Conservation (phyloP, 495 filamentous ascomycete species). For the Aspergillus nidulans region DNA sequence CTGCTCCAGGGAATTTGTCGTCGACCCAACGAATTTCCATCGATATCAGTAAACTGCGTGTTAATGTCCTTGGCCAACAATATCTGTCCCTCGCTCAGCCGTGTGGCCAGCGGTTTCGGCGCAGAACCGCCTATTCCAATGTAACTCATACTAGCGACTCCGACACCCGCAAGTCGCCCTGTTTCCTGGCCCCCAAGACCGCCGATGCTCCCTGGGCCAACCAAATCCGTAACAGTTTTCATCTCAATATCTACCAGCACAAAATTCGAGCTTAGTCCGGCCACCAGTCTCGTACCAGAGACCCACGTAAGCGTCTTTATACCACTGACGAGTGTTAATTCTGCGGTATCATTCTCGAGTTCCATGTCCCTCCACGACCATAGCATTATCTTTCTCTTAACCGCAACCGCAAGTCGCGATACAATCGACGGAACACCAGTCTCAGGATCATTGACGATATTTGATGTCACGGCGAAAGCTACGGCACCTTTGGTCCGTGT, state of each 20-base stretch:
- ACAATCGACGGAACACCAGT: conserved; percentile 89
- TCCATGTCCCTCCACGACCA: conserved; percentile 98
- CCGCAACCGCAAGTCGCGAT: conserved; percentile 81
- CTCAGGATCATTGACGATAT: conserved; percentile 82
- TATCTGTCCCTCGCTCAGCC: conserved; percentile 75
- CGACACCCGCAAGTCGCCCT: conserved; percentile 62
- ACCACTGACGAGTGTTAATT: conserved; percentile 72
- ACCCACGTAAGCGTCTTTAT: conserved; percentile 88
- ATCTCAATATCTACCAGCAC: conserved; percentile 82
- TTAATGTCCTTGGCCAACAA: conserved; percentile 94
- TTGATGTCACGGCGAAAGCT: conserved; percentile 86
- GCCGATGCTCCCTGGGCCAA: conserved; percentile 70
- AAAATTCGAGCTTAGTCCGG: conserved; percentile 82
- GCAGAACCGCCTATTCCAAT: conserved; percentile 89
- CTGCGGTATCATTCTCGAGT: conserved; percentile 63
- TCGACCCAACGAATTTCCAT: conserved; percentile 77
- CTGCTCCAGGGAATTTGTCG: conserved; percentile 86
- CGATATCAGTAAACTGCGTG: conserved; percentile 80
- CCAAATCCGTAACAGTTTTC: conserved; percentile 65
- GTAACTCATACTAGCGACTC: conserved; percentile 81
- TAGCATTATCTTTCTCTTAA: conserved; percentile 82
- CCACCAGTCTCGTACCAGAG: conserved; percentile 76
- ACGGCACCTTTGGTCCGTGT: conserved; percentile 80
- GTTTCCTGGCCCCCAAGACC: conserved; percentile 60
- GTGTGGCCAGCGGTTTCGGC: conserved; percentile 82